Conservation (phyloP, 345 rosid species). For the Linum usitatissimum region DNA sequence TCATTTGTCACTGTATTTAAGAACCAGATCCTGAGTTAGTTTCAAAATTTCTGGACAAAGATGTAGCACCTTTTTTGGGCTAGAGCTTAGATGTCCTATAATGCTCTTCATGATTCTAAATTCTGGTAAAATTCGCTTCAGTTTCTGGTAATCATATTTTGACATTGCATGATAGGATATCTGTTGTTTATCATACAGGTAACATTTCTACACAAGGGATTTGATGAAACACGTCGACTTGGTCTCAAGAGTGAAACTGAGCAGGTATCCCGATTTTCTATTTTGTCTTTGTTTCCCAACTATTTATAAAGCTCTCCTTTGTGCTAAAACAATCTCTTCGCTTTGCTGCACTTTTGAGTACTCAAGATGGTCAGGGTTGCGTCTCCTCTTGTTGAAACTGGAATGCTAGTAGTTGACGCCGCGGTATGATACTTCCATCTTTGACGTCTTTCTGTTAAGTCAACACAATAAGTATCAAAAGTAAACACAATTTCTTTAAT, state of each 20-base stretch:
- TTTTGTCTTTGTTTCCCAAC: not conserved
- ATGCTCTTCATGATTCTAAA: not conserved
- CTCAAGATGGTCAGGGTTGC: slow-evolving; percentile 71
- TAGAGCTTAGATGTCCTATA: not conserved
- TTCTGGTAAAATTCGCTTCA: not conserved
- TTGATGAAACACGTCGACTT: slow-evolving; percentile 91
- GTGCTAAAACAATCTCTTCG: not conserved
- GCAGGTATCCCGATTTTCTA: slow-evolving; percentile 44
- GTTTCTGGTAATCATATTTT: not conserved
- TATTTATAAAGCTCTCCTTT: too few relatives aligned
- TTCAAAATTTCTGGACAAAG: not conserved
- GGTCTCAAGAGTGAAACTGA: slow-evolving; percentile 81
- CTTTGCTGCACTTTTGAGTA: slow-evolving; percentile 16
- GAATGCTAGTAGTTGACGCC: slow-evolving; percentile 92
- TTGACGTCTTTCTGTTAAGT: not conserved
- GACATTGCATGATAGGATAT: slow-evolving; percentile 3
- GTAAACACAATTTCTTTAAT: slow-evolving; percentile 6
- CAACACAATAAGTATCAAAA: not conserved
- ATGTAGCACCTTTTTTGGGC: not conserved
- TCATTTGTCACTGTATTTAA: not conserved
- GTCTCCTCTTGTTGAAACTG: slow-evolving; percentile 72
- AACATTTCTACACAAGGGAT: slow-evolving; percentile 89
- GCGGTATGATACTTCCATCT: slow-evolving; percentile 39
- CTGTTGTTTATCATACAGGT: slow-evolving; percentile 30
- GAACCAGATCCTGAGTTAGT: not conserved